Evolutionary conservation across 441 rosid species (phyloP).

Genomic region (Populus hybrid): DNA sequence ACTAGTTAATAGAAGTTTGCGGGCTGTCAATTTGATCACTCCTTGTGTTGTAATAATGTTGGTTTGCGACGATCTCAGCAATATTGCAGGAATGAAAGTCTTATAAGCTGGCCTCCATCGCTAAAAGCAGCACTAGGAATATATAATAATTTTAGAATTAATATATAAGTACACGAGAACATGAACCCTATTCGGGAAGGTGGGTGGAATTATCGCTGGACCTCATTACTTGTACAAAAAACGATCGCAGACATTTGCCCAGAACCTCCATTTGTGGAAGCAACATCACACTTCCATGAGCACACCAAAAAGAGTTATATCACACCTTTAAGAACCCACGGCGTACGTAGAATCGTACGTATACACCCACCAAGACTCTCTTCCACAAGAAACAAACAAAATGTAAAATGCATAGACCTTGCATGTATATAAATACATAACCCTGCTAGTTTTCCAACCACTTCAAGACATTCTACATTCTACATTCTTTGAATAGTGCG

Average conservation of each 20-base stretch:
- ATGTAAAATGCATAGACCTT: neutral
- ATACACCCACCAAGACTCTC: conserved; percentile 18
- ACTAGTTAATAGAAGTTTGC: neutral
- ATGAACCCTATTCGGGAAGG: conserved; percentile 2
- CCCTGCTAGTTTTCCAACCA: neutral
- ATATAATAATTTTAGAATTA: conserved; percentile 2
- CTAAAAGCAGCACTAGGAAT: conserved; percentile 13
- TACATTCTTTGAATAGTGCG: neutral
- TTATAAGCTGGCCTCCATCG: neutral
- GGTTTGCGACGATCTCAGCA: neutral
- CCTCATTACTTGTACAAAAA: conserved; percentile 46
- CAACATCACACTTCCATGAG: conserved; percentile 29
- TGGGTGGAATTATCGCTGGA: conserved; percentile 48
- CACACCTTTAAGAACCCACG: conserved; percentile 26
- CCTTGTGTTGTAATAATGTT: neutral
- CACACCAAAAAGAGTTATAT: neutral
- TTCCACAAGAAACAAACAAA: neutral
- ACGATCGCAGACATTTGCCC: conserved; percentile 12
- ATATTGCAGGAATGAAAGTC: neutral
- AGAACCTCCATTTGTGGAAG: conserved; percentile 28
- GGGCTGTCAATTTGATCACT: neutral
- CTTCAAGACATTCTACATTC: neutral
- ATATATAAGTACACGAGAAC: neutral
- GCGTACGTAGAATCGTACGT: conserved; percentile 33
- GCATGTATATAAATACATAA: conserved; percentile 21